Evolutionary conservation across 768 basidiomycete species (phyloP).

Genomic region (Russula compacta): DNA sequence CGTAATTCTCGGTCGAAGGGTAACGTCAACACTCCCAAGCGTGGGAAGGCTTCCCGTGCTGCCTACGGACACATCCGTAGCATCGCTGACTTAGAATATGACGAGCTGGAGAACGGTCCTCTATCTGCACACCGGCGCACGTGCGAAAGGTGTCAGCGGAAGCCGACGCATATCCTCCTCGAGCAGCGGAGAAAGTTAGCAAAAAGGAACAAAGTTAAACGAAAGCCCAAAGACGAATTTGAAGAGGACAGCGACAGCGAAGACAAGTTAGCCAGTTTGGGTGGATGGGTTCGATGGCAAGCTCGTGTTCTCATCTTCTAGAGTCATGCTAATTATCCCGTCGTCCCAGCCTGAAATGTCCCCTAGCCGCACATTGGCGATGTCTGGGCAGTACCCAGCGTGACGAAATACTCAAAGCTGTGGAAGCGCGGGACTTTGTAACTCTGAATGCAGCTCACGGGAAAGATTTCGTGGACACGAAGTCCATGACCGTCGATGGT

Average conservation of each 20-base stretch:
- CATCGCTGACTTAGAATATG: conserved; percentile 33
- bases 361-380: conserved; percentile 67
- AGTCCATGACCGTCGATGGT: neutral
- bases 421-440: conserved; percentile 40
- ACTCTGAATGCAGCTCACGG: conserved; percentile 29
- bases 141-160: conserved; percentile 64
- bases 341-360: conserved; percentile 56
- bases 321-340: conserved; percentile 12
- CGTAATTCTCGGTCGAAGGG: conserved; percentile 28
- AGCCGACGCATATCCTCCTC: conserved; percentile 49
- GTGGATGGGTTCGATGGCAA: conserved; percentile 83
- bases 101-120: conserved; percentile 46
- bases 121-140: conserved; percentile 51
- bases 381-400: conserved; percentile 59
- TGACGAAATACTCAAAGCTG: conserved; percentile 65
- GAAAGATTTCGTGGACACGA: conserved; percentile 1
- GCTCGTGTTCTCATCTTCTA: conserved; percentile 20
- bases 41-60: conserved; percentile 33
- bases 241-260: conserved; percentile 50
- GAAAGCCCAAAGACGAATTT: conserved; percentile 39
- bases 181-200: conserved; percentile 27
- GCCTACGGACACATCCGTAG: conserved; percentile 42
- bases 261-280: conserved; percentile 41
- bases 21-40: conserved; percentile 25
- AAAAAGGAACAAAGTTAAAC: conserved; percentile 31